Evolutionary conservation across 1,284 basidiomycete species (phyloP).

Genomic region (Trametes polyzona): DNA sequence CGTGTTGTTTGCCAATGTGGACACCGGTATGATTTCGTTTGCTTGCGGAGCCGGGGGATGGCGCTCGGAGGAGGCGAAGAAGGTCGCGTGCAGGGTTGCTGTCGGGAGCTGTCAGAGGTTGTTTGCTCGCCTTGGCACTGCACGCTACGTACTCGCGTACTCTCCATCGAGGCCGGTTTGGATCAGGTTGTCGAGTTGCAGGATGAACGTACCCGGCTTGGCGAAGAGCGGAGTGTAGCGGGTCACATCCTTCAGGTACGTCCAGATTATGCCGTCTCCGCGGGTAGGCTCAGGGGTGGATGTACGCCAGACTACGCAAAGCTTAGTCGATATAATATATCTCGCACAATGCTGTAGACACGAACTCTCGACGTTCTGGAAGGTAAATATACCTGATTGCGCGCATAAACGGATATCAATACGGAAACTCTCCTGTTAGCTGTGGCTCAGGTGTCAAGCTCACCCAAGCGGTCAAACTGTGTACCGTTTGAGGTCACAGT

Average conservation of each 20-base stretch:
- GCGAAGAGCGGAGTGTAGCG: conserved; percentile 72
- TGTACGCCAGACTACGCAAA: conserved; percentile 66
- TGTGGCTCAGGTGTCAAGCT: neutral
- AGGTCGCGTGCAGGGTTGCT: conserved; percentile 74
- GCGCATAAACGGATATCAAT: neutral
- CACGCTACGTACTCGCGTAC: conserved; percentile 70
- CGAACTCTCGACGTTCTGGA: conserved; percentile 76
- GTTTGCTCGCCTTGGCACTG: too few relatives aligned
- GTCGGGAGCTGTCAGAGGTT: neutral
- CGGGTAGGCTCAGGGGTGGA: conserved; percentile 77
- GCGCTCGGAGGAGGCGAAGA: conserved; percentile 59
- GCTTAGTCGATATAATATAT: neutral
- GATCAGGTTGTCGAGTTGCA: conserved; percentile 74
- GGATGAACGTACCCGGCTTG: conserved; percentile 65
- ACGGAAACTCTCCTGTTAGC: too few relatives aligned
- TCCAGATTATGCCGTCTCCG: conserved; percentile 78
- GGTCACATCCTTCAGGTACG: conserved; percentile 76
- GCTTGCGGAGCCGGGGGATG: conserved; percentile 63
- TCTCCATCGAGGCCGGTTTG: conserved; percentile 60
- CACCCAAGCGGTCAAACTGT: conserved; percentile 72
- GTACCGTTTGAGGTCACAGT: conserved; percentile 81
- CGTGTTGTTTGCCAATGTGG: conserved; percentile 61
- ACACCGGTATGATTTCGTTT: conserved; percentile 69
- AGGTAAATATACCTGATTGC: conserved; percentile 57
- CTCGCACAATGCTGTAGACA: neutral